Base-by-base conservation (phyloP, 2,329 filamentous ascomycete genomes). In the Alternaria sp. region DNA sequence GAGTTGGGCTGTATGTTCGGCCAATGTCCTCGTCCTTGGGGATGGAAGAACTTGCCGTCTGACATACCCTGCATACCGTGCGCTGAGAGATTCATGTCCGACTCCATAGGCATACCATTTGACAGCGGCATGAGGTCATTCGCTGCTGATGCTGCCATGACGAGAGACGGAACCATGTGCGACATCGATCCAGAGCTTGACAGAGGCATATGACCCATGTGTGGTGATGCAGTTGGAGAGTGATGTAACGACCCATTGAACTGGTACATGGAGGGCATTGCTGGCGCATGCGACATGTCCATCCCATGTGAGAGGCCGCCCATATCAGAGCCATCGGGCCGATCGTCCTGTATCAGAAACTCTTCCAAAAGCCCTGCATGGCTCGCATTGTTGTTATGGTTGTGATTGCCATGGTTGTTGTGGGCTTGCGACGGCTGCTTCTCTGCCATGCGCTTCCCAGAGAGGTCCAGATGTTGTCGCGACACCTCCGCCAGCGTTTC, bases 401-500 rank as follows among this genome's bases (percentile, higher is more conserved):
- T 32, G 36, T 72, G 71, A 17, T 40, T 40, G 36, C 36, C 36
- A 40, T 52, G 43, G 17, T 40, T 47, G 40, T 62, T 67, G 30
- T 72, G 71, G 11, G 61, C 61, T 32, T 69, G 67, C 44, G 67
- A 66, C n/a, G 65, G 69, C 58, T 74, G 77, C 75, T 74, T 75
- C 40, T 69, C 74, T 7, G 73, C 62, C 68, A 75, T 78, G 69
- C 80, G 84, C 77, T 79, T 81, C 69, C 80, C 84, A 64, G 76
- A 85, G 75, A 66, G 83, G 70, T 91, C 91, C 61, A 96, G 69
- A 66, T 83, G 82, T 77, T 92, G 92, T 54, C 93, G 87, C 54
- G 93, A 96, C 0, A 94, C 93, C 80, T 97, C 93, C 30, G 93
- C 93, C 21, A 97, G 85, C 6, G 93, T 93, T 77, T 96, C 92